Base-by-base conservation (phyloP, 2,329 filamentous ascomycete species). In the Trichoderma pleuroti region DNA sequence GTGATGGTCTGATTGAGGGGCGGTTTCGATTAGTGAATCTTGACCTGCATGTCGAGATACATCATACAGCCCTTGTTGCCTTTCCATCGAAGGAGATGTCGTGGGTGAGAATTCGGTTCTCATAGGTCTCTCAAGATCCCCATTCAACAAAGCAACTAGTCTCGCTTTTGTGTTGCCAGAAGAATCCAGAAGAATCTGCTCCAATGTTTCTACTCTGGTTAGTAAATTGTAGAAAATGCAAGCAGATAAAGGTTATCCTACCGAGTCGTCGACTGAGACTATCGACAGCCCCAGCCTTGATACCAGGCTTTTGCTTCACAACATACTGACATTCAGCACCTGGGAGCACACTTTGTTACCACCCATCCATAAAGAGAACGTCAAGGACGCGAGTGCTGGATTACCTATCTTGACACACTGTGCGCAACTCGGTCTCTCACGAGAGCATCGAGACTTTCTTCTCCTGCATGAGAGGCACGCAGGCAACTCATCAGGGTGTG, bases 381-480 rank as follows among this genome's bases (percentile, higher is more conserved):
- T 49, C 9, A 21, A 3, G n/a, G 10, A 21, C 5, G 10, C n/a
- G 10, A 7, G n/a, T 1, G 10, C n/a, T 3, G n/a, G 1, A 49
- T 21, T 21, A 49, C 42, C 42, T 49, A 49, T 49, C 42, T 49
- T 49, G 42, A 49, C 0, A 21, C 42, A 49, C 12, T 49, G 42
- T 21, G 42, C 42, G 42, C 42, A 49, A 21, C 42, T 59, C n/a
- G 68, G 68, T 24, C 61, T 32, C 24, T 70, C 68, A 12, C 68
- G 49, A 11, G 68, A 70, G 49, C 68, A 70, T 54, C 61, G 39
- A 8, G 60, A 65, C 16, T 70, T 70, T 24, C 68, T 70, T 39
- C 61, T 70, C 34, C 68, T 64, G n/a, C 68, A 70, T 39, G 68
- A 70, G 7, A 70, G 60, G 36, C 68, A 70, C 30, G 68, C 68